Base-by-base conservation (phyloP, 2,329 filamentous ascomycete genomes). In the Cladophialophora immunda region DNA sequence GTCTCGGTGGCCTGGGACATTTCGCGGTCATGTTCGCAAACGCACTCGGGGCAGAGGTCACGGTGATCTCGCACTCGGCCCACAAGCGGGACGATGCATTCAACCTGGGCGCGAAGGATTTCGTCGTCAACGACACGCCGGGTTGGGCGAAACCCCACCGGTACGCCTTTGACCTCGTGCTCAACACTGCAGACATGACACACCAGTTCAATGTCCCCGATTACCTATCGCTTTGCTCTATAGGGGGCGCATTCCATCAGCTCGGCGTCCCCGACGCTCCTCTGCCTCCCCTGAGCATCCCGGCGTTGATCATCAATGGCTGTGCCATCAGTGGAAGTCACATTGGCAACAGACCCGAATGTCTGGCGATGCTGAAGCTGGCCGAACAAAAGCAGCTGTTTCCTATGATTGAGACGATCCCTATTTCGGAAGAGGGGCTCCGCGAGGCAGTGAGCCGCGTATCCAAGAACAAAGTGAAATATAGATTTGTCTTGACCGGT, bases 161-260 rank as follows among this genome's bases (percentile, higher is more conserved):
- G 22, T 84, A 83, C 74, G 81, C 76, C 19, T 85, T 88, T 75
- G 86, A 87, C 75, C 90, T 89, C 76, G 89, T 86, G 72, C 87
- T 92, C 78, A 91, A 92, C 81, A 90, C 89, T 61, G 92, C 92
- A 66, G 90, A 86, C 78, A 89, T 92, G 81, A 95, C 95, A 68
- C 90, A 88, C 75, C 79, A 81, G 57, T 88, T 90, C 71, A 81
- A 88, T 72, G 75, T 90, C 15, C 19, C 50, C 41, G 77, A 79
- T 1, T 87, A 87, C 72, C 75, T 87, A 61, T 81, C 79, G 0
- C 83, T 82, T 0, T 77, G 87, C 30, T 84, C 83, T 67, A 80
- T 87, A 38, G 83, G 83, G 29, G 82, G 84, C 25, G 80, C 83
- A 34, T 87, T 89, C 75, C 85, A 89, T 75, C 83, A 86, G 69